Conservation (phyloP, 2,329 filamentous ascomycete species). For the Hypoxylon sp. region DNA sequence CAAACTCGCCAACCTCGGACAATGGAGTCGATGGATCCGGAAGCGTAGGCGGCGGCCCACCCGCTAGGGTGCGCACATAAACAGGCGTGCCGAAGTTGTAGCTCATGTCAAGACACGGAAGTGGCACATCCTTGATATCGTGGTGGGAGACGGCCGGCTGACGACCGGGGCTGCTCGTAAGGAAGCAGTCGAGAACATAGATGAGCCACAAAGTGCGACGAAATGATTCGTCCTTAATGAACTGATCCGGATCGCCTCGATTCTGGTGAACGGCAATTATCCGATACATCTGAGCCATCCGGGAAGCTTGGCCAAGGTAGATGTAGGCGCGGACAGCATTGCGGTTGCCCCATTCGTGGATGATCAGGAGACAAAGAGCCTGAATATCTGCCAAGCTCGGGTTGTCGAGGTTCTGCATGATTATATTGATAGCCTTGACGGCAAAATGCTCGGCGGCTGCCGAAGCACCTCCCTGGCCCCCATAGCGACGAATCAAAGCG, state of each 20-base stretch:
- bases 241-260: constrained; percentile 69
- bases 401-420: constrained; percentile 72
- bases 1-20: constrained; percentile 73
- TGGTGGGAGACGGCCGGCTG: constrained; percentile 69
- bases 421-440: constrained; percentile 69
- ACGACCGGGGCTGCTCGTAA: constrained; percentile 73
- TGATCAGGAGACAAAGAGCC: constrained; percentile 72
- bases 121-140: constrained; percentile 69
- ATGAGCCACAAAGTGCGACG: constrained; percentile 74
- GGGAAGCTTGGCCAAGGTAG: constrained; percentile 74
- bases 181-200: constrained; percentile 74
- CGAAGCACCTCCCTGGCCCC: constrained; percentile 65
- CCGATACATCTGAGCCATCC: constrained; percentile 76
- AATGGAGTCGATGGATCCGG: constrained; percentile 58
- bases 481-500: constrained; percentile 71
- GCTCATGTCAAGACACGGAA: constrained; percentile 74
- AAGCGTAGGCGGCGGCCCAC: constrained; percentile 57
- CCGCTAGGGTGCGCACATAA: constrained; percentile 70
- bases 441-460: constrained; percentile 72
- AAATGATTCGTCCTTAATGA: constrained; percentile 73
- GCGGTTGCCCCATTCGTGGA: constrained; percentile 74
- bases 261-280: constrained; percentile 70
- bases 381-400: constrained; percentile 74
- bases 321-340: constrained; percentile 75
- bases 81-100: constrained; percentile 74